phyloP scores from a whole-genome alignment of 306 rosid genomes.

The Albizia julibrissin region DNA sequence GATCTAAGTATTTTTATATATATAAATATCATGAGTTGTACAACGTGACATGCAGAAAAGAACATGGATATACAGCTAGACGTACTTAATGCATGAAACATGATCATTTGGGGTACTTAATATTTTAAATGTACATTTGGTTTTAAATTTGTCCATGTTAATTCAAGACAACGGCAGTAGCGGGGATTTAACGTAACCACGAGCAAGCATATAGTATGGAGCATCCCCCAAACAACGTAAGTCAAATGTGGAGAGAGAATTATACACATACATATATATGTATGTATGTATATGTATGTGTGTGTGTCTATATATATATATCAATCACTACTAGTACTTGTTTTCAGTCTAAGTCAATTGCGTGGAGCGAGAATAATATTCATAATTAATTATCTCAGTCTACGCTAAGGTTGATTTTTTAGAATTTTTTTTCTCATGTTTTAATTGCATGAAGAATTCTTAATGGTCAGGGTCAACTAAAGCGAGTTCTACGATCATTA shows the following conservation, averaged over 20 bases:
- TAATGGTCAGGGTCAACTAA: not conserved
- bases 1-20: too few species aligned
- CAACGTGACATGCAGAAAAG: too few species aligned
- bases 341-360: not conserved
- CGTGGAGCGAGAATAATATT: not conserved
- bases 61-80: not conserved
- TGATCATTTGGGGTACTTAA: not conserved
- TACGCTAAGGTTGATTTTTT: not conserved
- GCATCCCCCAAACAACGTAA: not conserved
- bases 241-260: not conserved
- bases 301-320: too few species aligned
- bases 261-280: too few species aligned
- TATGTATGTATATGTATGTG: too few species aligned
- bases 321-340: too few species aligned
- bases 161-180: not conserved
- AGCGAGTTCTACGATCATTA: not conserved
- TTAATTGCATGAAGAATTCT: not conserved
- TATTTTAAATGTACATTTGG: not conserved
- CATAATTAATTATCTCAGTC: too few species aligned
- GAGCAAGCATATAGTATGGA: not conserved
- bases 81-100: not conserved
- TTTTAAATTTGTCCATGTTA: not conserved
- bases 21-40: too few species aligned
- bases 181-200: not conserved
- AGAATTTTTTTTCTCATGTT: too few species aligned